These are phyloP conservation scores for Mortierella polycephala DNA, from an alignment of 371 early-diverging fungal genomes.

Conservation along the genomic window DNA sequence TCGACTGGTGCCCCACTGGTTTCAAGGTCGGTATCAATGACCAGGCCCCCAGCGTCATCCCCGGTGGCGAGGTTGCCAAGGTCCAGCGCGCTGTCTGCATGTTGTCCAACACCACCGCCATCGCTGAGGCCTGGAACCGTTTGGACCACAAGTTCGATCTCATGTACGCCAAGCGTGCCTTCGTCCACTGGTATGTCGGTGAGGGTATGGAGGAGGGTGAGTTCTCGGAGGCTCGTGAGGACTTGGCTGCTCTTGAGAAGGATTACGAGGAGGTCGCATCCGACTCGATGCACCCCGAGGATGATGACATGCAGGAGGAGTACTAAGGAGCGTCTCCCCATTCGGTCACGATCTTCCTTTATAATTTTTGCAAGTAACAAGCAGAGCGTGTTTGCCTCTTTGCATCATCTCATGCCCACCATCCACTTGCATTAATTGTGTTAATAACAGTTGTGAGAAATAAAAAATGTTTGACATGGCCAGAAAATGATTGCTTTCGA, in stretches of 20 bases:
- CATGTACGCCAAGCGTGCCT: slow-evolving; percentile 98
- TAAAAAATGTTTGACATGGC: background rate
- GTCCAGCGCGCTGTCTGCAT: slow-evolving; percentile 89
- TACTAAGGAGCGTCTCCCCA: slow-evolving; percentile 21
- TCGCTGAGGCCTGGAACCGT: slow-evolving; percentile 96
- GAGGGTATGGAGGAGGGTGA: slow-evolving; percentile 98
- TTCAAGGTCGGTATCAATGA: slow-evolving; percentile 98
- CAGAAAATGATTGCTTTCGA: too few relatives aligned
- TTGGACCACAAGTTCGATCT: slow-evolving; percentile 96
- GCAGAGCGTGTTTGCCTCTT: too few relatives aligned
- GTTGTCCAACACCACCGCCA: slow-evolving; percentile 96
- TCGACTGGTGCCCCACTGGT: slow-evolving; percentile 98
- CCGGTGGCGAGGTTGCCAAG: slow-evolving; percentile 95
- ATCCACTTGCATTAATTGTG: slow-evolving; percentile 20
- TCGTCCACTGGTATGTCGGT: slow-evolving; percentile 99
- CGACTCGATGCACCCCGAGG: slow-evolving; percentile 82
- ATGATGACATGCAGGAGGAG: slow-evolving; percentile 69
- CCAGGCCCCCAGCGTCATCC: slow-evolving; percentile 77
- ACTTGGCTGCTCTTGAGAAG: slow-evolving; percentile 99
- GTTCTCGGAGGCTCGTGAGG: slow-evolving; percentile 99
- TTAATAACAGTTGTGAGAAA: background rate
- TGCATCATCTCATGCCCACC: background rate
- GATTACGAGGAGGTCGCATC: slow-evolving; percentile 99
- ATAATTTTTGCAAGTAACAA: slow-evolving; percentile 3
- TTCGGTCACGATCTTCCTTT: too few relatives aligned